These are phyloP conservation scores for Verticillium isaacii DNA, from an alignment of 2,329 filamentous ascomycete genomes.

Conservation along the genomic window DNA sequence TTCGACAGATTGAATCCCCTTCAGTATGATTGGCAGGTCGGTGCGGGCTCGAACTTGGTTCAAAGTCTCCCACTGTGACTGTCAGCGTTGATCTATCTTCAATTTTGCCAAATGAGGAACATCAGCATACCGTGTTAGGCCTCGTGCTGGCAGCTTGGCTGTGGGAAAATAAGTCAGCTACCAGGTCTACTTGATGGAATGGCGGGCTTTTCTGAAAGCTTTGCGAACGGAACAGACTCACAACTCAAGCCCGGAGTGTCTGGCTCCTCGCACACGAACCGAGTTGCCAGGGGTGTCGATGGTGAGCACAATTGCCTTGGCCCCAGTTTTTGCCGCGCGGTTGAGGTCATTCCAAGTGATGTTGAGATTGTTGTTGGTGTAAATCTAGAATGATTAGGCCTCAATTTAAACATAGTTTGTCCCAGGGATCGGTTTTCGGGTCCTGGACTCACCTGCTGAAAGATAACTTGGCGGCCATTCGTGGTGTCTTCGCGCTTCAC, in stretches of 20 bases:
- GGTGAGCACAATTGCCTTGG: conserved; percentile 32
- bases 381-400: conserved; percentile 12
- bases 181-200: no score
- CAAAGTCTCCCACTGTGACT: conserved; percentile 19
- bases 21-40: conserved; percentile 29
- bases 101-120: no score
- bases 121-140: no score
- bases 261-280: conserved; percentile 3
- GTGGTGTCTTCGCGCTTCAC: conserved; percentile 18
- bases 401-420: no score
- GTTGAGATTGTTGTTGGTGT: conserved; percentile 25
- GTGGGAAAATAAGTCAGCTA: no score
- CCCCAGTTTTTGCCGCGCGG: conserved; percentile 25
- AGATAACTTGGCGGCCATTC: conserved; percentile 22
- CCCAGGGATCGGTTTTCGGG: no score
- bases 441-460: conserved; percentile 19
- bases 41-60: conserved; percentile 23
- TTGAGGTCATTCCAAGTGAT: conserved; percentile 26
- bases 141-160: no score
- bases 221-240: no score
- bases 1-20: conserved; percentile 31
- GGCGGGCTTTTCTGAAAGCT: no score
- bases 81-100: no score
- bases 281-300: conserved; percentile 23
- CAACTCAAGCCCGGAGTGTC: no score